These are phyloP conservation scores for Corymbia citriodora DNA, from an alignment of 441 rosid species.

Conservation along the genomic window DNA sequence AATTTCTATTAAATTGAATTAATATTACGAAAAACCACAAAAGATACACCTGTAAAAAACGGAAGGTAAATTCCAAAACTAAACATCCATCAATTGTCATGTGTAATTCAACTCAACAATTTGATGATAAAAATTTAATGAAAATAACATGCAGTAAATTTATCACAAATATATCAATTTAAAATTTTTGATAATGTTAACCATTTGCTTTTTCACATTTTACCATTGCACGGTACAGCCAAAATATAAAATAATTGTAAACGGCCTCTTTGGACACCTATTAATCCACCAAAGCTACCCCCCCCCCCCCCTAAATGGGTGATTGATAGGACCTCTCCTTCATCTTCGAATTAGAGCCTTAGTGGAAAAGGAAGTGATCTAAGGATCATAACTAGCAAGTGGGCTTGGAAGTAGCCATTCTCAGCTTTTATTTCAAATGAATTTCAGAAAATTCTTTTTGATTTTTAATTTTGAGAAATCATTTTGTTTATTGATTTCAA, in stretches of 20 bases:
- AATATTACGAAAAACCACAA: too few relatives aligned
- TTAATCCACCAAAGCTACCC: not conserved
- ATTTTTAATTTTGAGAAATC: not conserved
- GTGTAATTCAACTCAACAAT: too few relatives aligned
- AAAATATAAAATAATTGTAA: not conserved
- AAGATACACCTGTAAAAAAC: too few relatives aligned
- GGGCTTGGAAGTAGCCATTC: not conserved
- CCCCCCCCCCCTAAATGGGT: not conserved
- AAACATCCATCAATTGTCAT: too few relatives aligned
- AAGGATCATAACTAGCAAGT: not conserved
- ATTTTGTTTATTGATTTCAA: not conserved
- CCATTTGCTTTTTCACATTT: not conserved
- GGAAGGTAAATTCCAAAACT: too few relatives aligned
- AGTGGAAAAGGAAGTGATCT: not conserved
- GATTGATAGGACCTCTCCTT: not conserved
- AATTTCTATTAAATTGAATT: too few relatives aligned
- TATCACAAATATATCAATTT: too few relatives aligned
- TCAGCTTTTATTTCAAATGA: not conserved
- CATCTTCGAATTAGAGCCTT: not conserved
- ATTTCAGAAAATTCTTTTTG: not conserved
- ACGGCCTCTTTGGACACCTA: not conserved
- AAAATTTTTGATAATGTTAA: too few relatives aligned
- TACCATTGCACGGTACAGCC: not conserved
- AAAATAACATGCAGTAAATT: too few relatives aligned
- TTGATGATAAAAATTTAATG: too few relatives aligned